Percentiles rank a stretch among this genome's conserved stretches.
These are phyloP conservation scores for Solanum chaucha DNA, from an alignment of 257 asterid species.

Conservation along the genomic window DNA sequence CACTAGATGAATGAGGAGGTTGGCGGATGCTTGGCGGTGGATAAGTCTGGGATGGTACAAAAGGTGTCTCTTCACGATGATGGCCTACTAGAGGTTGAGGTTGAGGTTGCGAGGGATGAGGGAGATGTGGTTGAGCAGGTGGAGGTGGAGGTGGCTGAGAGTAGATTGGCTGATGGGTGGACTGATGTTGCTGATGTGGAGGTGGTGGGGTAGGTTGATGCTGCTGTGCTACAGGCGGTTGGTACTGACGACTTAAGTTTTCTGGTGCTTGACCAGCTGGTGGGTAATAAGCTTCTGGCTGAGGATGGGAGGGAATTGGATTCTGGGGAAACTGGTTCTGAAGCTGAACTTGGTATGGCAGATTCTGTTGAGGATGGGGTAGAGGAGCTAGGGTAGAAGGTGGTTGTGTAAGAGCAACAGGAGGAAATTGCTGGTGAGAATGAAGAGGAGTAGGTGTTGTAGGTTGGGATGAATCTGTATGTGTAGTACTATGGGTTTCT, in stretches of 20 bases:
- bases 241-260: slow-evolving; percentile 45
- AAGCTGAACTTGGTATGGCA: slow-evolving; percentile 40
- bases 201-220: slow-evolving; percentile 15
- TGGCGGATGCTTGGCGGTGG: slow-evolving; percentile 36
- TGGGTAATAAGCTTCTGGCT: slow-evolving; percentile 47
- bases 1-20: slow-evolving; percentile 36
- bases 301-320: slow-evolving; percentile 49
- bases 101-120: slow-evolving; percentile 40
- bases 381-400: slow-evolving; percentile 36
- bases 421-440: slow-evolving; percentile 48
- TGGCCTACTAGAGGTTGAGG: slow-evolving; percentile 46
- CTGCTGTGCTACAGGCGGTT: slow-evolving; percentile 37
- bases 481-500: slow-evolving; percentile 32
- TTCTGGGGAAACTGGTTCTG: slow-evolving; percentile 47
- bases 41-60: slow-evolving; percentile 47
- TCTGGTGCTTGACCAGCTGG: slow-evolving; percentile 51
- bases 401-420: slow-evolving; percentile 25
- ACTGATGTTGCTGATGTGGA: slow-evolving; percentile 36
- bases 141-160: slow-evolving; percentile 34
- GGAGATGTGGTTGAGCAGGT: slow-evolving; percentile 42
- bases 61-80: slow-evolving; percentile 62
- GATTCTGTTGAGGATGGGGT: slow-evolving; percentile 37
- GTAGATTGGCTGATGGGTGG: slow-evolving; percentile 44
- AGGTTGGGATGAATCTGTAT: slow-evolving; percentile 30
- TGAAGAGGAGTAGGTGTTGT: slow-evolving; percentile 29